These are phyloP conservation scores for Tripidium arundinaceum DNA, from an alignment of 202 grass and related monocot species.

Conservation along the genomic window DNA sequence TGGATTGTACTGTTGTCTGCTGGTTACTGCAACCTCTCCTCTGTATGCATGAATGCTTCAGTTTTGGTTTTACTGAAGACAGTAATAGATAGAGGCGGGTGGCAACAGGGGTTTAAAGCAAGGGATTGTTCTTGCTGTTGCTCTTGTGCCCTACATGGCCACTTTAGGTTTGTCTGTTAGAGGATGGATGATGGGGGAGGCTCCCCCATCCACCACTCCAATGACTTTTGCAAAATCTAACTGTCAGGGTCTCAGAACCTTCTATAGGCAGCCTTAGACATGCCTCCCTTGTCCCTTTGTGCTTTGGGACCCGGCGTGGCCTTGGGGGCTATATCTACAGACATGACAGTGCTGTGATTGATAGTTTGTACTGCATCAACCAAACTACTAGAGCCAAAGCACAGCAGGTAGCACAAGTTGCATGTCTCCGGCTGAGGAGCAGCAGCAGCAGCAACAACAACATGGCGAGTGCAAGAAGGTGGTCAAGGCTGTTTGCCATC, in stretches of 20 bases:
- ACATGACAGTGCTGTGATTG: slow-evolving; percentile 28
- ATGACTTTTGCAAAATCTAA: slow-evolving; percentile 50
- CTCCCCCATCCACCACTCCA: background rate
- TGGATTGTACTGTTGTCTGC: slow-evolving; percentile 22
- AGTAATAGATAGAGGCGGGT: slow-evolving; percentile 22
- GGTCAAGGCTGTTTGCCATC: slow-evolving; percentile 24
- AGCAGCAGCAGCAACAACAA: background rate
- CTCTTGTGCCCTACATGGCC: slow-evolving; percentile 39
- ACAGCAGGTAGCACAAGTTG: slow-evolving; percentile 12
- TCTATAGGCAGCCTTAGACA: slow-evolving; percentile 57
- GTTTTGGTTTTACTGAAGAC: slow-evolving; percentile 27
- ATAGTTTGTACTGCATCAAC: slow-evolving; percentile 29
- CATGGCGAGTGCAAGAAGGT: slow-evolving; percentile 33
- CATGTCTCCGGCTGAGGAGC: slow-evolving; percentile 44
- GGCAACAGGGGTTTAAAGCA: slow-evolving; percentile 39
- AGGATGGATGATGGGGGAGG: background rate
- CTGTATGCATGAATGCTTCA: background rate
- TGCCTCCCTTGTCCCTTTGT: slow-evolving; percentile 10
- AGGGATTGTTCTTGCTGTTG: slow-evolving; percentile 36
- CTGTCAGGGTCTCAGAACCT: slow-evolving; percentile 54
- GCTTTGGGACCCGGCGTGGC: slow-evolving; percentile 39
- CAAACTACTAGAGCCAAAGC: background rate
- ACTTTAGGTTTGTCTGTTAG: slow-evolving; percentile 38
- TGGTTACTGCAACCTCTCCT: slow-evolving; percentile 18
- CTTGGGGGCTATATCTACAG: slow-evolving; percentile 47